Base-by-base conservation (phyloP, 768 basidiomycete species). In the Lactarius sp. region DNA sequence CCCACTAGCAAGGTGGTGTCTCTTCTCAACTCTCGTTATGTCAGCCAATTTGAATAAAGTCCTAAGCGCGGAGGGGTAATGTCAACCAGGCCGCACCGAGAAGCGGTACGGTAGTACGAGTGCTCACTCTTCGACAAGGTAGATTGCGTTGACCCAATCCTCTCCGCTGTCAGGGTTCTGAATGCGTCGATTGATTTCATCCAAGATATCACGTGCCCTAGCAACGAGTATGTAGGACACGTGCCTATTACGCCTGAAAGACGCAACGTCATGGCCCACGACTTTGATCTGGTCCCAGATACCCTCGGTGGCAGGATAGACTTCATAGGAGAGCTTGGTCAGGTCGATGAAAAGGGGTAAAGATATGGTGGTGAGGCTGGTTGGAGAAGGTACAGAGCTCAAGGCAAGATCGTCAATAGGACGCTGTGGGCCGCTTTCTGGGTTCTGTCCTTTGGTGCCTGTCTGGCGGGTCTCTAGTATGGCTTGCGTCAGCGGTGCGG, bases 121-220 rank as follows among this genome's bases (percentile, higher is more conserved):
- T 12, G 14, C 63, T 44, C 34, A 69, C 68, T 68, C 64, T 53
- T 69, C 68, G 18, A 68, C 39, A n/a, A 67, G 68, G 37, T 69
- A 61, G n/a, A 69, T 66, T 6, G 69, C 69, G 3, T 37, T 68
- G 27, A 20, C 18, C 68, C 68, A 69, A 37, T 56, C 60, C 8
- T 49, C 44, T 33, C 55, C 64, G 6, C n/a, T 49, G 9, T 69
- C 60, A 13, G 63, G 58, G 10, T 49, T 34, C 27, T 49, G 47
- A 60, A 69, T 65, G 33, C 60, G 52, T n/a, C 20, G 36, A 20
- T 69, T 66, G 62, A 69, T 67, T 9, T 49, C 42, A 2, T 69
- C 44, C 31, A 62, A 66, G 13, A 69, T 61, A 6, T 69, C 61
- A 31, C 68, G 65, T 46, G 59, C 61, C 16, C 68, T 46, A 51